Conservation (phyloP, 2,329 filamentous ascomycete species). For the Cladosporium sp. region DNA sequence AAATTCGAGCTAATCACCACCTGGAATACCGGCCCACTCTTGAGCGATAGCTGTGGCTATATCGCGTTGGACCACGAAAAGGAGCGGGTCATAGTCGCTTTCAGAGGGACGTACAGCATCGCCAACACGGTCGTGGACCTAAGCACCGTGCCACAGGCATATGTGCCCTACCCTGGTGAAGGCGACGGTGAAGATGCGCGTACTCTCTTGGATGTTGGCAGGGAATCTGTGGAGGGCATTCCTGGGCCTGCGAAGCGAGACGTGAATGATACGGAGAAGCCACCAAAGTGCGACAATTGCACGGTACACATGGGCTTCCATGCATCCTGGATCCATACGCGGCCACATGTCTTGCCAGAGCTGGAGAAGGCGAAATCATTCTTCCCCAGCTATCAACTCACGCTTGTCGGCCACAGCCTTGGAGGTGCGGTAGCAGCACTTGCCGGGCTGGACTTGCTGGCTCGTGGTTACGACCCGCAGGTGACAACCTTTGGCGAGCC, state of each 20-base stretch:
- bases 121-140: constrained; percentile 88
- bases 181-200: constrained; percentile 32
- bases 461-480: constrained; percentile 68
- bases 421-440: constrained; percentile 89
- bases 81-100: constrained; percentile 74
- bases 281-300: constrained; percentile 71
- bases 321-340: constrained; percentile 74
- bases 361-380: constrained; percentile 56
- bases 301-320: constrained; percentile 91
- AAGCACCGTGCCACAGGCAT: constrained; percentile 82
- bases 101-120: constrained; percentile 91
- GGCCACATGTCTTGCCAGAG: constrained; percentile 63
- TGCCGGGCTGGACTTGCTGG: constrained; percentile 74
- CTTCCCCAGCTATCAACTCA: constrained; percentile 68
- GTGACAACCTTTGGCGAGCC: constrained; percentile 95
- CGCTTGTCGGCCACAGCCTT: constrained; percentile 84
- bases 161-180: constrained; percentile 73
- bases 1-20: constrained; percentile 73
- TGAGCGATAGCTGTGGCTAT: constrained; percentile 91
- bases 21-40: constrained; percentile 83
- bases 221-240: constrained; percentile 14
- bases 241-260: constrained; percentile 22
- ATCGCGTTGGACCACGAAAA: constrained; percentile 75
- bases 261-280: constrained; percentile 29
- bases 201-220: constrained; percentile 12